Percentiles rank a stretch among this genome's conserved stretches.
Conservation (phyloP, 2,329 filamentous ascomycete species). For the Exserohilum rostratum region DNA sequence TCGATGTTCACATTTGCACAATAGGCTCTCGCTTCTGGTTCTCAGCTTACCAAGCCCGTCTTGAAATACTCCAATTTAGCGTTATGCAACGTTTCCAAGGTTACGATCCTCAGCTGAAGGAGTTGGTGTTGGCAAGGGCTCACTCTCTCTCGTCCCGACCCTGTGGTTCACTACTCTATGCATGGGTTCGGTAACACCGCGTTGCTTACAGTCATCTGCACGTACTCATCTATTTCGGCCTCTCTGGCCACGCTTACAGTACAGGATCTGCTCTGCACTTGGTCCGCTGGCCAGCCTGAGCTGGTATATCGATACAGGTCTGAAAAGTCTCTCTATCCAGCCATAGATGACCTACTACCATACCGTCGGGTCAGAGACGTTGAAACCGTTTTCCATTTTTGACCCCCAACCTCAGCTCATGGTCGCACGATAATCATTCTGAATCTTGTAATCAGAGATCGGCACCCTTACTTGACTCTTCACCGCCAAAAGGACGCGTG, state of each 20-base stretch:
- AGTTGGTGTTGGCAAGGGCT: conserved; percentile 5
- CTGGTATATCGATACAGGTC: conserved; percentile 22
- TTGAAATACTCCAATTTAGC: conserved; percentile 12
- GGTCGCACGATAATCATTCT: conserved; percentile 10
- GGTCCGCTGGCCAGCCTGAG: conserved; percentile 36
- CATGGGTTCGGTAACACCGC: conserved; percentile 34
- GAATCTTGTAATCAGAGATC: conserved; percentile 5
- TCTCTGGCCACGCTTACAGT: conserved; percentile 21
- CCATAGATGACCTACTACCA: conserved; percentile 16
- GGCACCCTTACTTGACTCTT: conserved; percentile 7
- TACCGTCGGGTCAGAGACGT: conserved; percentile 11
- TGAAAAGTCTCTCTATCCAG: conserved; percentile 12
- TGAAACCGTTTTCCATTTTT: conserved; percentile 18
- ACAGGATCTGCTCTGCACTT: conserved; percentile 11
- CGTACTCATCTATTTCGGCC: conserved; percentile 23
- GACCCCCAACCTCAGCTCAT: conserved; percentile 9
- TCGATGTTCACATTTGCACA: no score
- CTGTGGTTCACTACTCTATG: conserved; percentile 18
- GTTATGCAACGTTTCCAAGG: no score
- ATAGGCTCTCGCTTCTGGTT: no score
- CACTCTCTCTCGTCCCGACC: conserved; percentile 12
- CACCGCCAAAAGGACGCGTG: conserved; percentile 14
- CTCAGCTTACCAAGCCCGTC: conserved; percentile 9
- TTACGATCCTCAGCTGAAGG: neutral
- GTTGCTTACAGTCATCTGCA: conserved; percentile 41